Evolutionary conservation across 2,329 filamentous ascomycete genomes (phyloP).

Genomic region (Trichoderma sp.): DNA sequence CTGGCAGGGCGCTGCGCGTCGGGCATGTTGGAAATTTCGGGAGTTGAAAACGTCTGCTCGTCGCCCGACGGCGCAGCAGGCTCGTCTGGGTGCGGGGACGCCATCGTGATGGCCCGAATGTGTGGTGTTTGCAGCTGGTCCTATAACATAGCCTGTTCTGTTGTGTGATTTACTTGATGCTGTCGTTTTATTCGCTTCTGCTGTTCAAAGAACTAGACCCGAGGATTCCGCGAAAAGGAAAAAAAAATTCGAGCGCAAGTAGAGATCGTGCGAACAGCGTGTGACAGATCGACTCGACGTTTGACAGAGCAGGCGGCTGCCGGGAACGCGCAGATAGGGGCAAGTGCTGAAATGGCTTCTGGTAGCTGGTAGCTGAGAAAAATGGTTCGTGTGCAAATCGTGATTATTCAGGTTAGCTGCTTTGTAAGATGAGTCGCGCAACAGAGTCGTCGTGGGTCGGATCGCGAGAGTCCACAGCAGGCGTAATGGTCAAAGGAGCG

Average conservation of each 20-base stretch:
- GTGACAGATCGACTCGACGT: conserved; percentile 25
- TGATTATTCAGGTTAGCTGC: conserved; percentile 19
- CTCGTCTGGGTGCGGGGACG: conserved; percentile 43
- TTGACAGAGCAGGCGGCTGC: conserved; percentile 8
- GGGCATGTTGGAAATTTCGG: conserved; percentile 47
- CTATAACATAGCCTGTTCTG: conserved; percentile 31
- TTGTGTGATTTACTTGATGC: neutral
- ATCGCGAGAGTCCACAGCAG: conserved; percentile 17
- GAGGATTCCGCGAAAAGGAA: conserved; percentile 1
- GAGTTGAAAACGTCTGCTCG: conserved; percentile 43
- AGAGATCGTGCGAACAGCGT: conserved; percentile 11
- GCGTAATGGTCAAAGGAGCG: conserved; percentile 22
- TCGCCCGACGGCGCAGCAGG: conserved; percentile 45
- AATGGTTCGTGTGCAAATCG: conserved; percentile 2
- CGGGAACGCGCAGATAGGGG: conserved; percentile 13
- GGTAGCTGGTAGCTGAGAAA: conserved; percentile 14
- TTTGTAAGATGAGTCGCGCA: conserved; percentile 25
- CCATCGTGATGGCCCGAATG: conserved; percentile 40
- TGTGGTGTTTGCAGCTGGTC: conserved; percentile 23
- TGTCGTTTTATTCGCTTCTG: neutral
- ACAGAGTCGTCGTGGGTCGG: conserved; percentile 17
- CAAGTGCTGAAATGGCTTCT: neutral
- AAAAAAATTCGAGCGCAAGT: neutral
- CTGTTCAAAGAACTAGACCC: neutral
- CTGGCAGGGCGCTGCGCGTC: conserved; percentile 59